Percentiles rank a stretch among this genome's conserved stretches.
phyloP scores from a whole-genome alignment of 768 basidiomycete species.

The Brasilioporus rufonigricans region DNA sequence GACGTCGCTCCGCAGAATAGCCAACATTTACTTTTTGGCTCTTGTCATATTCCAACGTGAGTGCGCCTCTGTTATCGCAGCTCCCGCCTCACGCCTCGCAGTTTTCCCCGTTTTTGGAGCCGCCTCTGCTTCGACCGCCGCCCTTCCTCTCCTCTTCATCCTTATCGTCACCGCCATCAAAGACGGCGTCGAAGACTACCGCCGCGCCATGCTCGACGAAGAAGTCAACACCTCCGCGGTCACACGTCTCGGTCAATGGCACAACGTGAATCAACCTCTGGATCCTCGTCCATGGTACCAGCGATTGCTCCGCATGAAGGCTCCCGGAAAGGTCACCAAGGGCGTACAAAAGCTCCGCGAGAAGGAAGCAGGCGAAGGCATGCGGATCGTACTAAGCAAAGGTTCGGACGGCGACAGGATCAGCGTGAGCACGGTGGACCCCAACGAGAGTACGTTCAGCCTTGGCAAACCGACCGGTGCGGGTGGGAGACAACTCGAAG shows the following conservation, averaged over 20 bases:
- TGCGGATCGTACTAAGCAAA: constrained; percentile 60
- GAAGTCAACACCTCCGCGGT: constrained; percentile 94
- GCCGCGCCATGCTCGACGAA: constrained; percentile 84
- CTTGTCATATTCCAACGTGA: constrained; percentile 79
- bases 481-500: constrained; percentile 55
- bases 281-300: constrained; percentile 79
- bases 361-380: constrained; percentile 68
- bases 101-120: constrained; percentile 93
- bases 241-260: constrained; percentile 86
- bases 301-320: constrained; percentile 64
- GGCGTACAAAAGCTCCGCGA: constrained; percentile 86
- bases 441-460: constrained; percentile 44
- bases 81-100: constrained; percentile 28
- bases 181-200: constrained; percentile 94
- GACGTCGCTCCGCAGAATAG: constrained; percentile 49
- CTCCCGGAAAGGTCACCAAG: constrained; percentile 74
- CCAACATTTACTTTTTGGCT: constrained; percentile 89
- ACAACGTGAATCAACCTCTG: constrained; percentile 81
- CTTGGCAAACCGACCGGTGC: constrained; percentile 37
- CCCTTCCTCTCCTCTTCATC: constrained; percentile 86
- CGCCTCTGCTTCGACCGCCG: constrained; percentile 74
- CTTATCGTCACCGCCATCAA: constrained; percentile 88
- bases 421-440: constrained; percentile 46
- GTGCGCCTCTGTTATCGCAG: constrained; percentile 19
- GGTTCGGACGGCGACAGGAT: constrained; percentile 29